Percentiles rank a stretch among this genome's conserved stretches.
Evolutionary conservation across 352 stramenopile genomes (phyloP).

Genomic region (Phytopythium litorale): DNA sequence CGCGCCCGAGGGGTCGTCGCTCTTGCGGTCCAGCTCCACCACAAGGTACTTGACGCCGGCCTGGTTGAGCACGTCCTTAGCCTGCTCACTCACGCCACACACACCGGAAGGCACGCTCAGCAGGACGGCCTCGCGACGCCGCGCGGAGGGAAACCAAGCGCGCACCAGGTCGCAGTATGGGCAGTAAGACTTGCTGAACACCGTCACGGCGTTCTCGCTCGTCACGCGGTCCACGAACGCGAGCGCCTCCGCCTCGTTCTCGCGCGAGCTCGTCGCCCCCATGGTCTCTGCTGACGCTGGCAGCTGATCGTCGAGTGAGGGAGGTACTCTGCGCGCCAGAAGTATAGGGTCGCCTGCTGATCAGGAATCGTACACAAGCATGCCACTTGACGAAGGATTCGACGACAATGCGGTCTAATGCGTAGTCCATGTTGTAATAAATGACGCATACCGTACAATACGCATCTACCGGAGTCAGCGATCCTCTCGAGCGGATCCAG

Average conservation of each 20-base stretch:
- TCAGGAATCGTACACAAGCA: background rate
- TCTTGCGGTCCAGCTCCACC: conserved; percentile 63
- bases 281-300: conserved; percentile 10
- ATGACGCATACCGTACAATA: background rate
- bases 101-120: too few species aligned
- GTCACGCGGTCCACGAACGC: conserved; percentile 55
- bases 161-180: conserved; percentile 86
- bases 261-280: conserved; percentile 34
- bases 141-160: background rate
- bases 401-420: too few species aligned
- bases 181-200: conserved; percentile 95
- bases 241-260: conserved; percentile 46
- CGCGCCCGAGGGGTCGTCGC: conserved; percentile 51
- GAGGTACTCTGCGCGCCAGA: background rate
- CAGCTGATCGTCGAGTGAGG: background rate
- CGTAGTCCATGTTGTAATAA: background rate
- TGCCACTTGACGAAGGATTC: too few species aligned
- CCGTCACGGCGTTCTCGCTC: conserved; percentile 41
- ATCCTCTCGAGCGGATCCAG: too few species aligned
- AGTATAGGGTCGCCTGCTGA: background rate
- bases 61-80: conserved; percentile 83
- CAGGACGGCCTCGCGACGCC: background rate
- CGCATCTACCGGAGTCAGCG: background rate
- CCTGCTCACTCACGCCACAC: conserved; percentile 20
- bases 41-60: conserved; percentile 51